A percentile compares a stretch with the other conserved stretches of the same genome.
phyloP scores from a whole-genome alignment of 192 early-diverging fungal species.

The Rhizophlyctis rosea region DNA sequence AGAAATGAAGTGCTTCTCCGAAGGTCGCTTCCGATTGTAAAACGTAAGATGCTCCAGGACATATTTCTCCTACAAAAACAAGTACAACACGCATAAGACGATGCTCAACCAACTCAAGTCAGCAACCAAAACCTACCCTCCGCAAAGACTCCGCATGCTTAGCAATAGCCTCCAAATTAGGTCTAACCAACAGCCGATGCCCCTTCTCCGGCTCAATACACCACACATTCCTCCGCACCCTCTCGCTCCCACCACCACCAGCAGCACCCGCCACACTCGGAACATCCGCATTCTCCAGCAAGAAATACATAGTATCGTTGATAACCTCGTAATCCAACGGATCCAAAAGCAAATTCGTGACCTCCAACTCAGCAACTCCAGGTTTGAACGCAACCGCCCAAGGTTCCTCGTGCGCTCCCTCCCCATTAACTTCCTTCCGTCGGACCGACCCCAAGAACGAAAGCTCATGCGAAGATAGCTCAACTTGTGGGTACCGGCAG shows the following conservation, averaged over 20 bases:
- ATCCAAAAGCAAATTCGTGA: slow-evolving; percentile 54
- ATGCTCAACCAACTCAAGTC: neutral
- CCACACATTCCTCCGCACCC: neutral
- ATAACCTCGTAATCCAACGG: slow-evolving; percentile 64
- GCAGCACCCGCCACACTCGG: slow-evolving; percentile 5
- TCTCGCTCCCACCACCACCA: too few species aligned
- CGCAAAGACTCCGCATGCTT: slow-evolving; percentile 61
- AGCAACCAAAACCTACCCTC: slow-evolving; percentile 41
- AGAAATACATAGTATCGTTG: slow-evolving; percentile 73
- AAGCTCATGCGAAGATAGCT: slow-evolving; percentile 31
- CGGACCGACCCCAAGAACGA: slow-evolving; percentile 31
- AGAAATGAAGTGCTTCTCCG: slow-evolving; percentile 65
- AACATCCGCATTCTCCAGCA: slow-evolving; percentile 43
- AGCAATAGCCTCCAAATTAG: slow-evolving; percentile 51
- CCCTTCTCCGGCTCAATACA: neutral
- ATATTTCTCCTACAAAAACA: slow-evolving; percentile 60
- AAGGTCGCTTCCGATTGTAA: slow-evolving; percentile 64
- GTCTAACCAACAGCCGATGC: slow-evolving; percentile 47
- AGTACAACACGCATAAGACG: neutral
- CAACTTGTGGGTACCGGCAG: slow-evolving; percentile 57
- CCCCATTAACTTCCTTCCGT: slow-evolving; percentile 8
- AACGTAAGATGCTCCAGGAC: slow-evolving; percentile 70
- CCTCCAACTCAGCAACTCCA: slow-evolving; percentile 37
- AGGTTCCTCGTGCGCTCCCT: slow-evolving; percentile 32
- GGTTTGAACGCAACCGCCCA: slow-evolving; percentile 53